phyloP scores from a whole-genome alignment of 2,329 filamentous ascomycete genomes.

The Xylariaceae sp. region DNA sequence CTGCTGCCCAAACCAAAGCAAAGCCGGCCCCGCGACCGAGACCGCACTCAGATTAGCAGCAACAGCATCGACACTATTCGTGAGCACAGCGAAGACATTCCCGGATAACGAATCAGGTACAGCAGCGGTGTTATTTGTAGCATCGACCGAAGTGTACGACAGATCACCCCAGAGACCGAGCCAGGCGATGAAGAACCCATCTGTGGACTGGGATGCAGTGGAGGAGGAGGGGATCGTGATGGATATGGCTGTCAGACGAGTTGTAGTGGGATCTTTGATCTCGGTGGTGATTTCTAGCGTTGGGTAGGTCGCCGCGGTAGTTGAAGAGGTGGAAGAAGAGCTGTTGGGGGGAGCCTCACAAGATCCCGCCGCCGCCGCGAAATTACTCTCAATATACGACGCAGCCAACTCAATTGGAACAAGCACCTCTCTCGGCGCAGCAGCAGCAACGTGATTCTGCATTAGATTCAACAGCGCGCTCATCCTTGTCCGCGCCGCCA shows the following conservation, averaged over 20 bases:
- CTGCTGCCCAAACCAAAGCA: constrained; percentile 31
- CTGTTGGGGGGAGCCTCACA: constrained; percentile 15
- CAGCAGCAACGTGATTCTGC: constrained; percentile 32
- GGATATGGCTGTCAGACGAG: constrained; percentile 19
- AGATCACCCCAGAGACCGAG: constrained; percentile 35
- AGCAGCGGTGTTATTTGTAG: constrained; percentile 16
- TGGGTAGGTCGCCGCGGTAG: constrained; percentile 19
- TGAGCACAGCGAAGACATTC: constrained; percentile 34
- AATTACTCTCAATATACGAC: constrained; percentile 30
- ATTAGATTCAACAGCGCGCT: constrained; percentile 37
- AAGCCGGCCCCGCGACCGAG: constrained; percentile 33
- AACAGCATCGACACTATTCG: constrained; percentile 22
- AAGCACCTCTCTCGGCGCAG: constrained; percentile 32
- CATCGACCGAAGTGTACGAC: constrained; percentile 27
- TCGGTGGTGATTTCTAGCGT: constrained; percentile 21
- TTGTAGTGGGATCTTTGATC: constrained; percentile 10
- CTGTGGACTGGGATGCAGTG: constrained; percentile 16
- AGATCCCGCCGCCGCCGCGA: constrained; percentile 27
- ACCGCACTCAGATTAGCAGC: constrained; percentile 18
- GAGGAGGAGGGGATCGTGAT: constrained; percentile 21
- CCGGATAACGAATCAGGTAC: constrained; percentile 34
- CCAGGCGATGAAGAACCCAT: constrained; percentile 38
- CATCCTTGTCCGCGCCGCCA: constrained; percentile 35
- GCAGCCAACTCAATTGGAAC: constrained; percentile 32
- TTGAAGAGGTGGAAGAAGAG: constrained; percentile 10